Conservation (phyloP, 2,329 filamentous ascomycete species). For the Beauveria australis region DNA sequence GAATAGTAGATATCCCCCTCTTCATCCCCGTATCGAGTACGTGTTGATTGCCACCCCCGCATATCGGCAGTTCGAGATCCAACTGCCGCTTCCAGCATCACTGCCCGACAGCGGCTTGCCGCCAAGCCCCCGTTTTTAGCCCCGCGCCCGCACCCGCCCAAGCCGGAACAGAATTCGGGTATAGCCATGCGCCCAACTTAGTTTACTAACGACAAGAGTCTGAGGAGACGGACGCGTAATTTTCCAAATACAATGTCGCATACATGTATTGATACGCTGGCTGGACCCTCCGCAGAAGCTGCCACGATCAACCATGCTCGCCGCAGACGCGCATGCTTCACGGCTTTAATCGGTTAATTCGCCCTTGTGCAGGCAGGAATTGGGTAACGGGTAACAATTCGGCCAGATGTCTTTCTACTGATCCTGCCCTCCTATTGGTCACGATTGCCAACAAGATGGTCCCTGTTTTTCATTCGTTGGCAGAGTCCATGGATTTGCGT, state of each 20-base stretch:
- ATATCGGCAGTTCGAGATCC: constrained; percentile 8
- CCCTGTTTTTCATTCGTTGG: not conserved
- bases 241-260: too few relatives aligned
- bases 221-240: too few relatives aligned
- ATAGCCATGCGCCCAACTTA: too few relatives aligned
- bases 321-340: not conserved
- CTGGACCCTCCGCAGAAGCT: not conserved
- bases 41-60: too few relatives aligned
- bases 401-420: not conserved
- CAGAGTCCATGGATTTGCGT: too few relatives aligned
- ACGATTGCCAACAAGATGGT: not conserved
- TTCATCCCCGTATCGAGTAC: not conserved
- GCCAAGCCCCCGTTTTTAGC: too few relatives aligned
- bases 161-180: too few relatives aligned
- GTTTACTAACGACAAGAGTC: too few relatives aligned
- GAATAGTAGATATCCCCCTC: not conserved
- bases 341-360: too few relatives aligned
- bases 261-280: too few relatives aligned
- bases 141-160: too few relatives aligned
- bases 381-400: not conserved
- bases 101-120: too few relatives aligned
- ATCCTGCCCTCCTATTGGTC: not conserved
- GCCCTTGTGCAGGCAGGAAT: not conserved
- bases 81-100: not conserved
- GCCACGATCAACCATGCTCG: not conserved